Base-by-base conservation (phyloP, 2,329 filamentous ascomycete species). In the Dothideomycetes sp. region DNA sequence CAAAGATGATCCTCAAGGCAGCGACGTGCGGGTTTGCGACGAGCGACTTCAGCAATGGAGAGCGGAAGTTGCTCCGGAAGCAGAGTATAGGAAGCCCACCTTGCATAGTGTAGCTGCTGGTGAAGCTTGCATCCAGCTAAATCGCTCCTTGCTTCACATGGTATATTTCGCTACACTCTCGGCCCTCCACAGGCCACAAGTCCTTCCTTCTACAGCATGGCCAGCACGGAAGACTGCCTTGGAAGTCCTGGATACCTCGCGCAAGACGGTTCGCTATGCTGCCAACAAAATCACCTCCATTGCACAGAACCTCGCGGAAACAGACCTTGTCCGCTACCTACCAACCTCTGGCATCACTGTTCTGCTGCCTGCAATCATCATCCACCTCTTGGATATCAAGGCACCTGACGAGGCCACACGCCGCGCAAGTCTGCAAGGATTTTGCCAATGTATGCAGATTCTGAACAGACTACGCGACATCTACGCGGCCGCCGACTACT, bases 401-500 rank as follows among this genome's bases (percentile, higher is more conserved):
- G 85, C 84, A 24, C 80, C 79, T 4, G 77, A 84, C 39, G 74
- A 77, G 12, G 75, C 78, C 40, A 79, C 81, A 3, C 77, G 85
- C 14, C 74, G 83, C 44, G 71, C 75, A 31, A 87, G 84, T 34
- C 73, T 87, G 17, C 75, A 80, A 42, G 84, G 86, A 15, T 94
- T 94, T 65, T 82, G 81, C 50, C 81, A 87, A 57, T 95, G 89
- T 63, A 94, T 95, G 85, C 75, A 80, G 34, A 86, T 94, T 43
- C 83, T 95, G 69, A 80, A 87, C 57, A 81, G 81, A 47, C 71
- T 96, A 14, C 78, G 87, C 29, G 86, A 94, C 54, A 84, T 87
- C 19, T 95, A 96, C 54, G 80, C 87, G 0, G 87, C 88, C 0
- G 89, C 89, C n/a, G 88, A 95, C 59, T 94, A 91, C 52, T 87